Evolutionary conservation across 1,284 basidiomycete species (phyloP).

Genomic region (Irpex rosettiformis): DNA sequence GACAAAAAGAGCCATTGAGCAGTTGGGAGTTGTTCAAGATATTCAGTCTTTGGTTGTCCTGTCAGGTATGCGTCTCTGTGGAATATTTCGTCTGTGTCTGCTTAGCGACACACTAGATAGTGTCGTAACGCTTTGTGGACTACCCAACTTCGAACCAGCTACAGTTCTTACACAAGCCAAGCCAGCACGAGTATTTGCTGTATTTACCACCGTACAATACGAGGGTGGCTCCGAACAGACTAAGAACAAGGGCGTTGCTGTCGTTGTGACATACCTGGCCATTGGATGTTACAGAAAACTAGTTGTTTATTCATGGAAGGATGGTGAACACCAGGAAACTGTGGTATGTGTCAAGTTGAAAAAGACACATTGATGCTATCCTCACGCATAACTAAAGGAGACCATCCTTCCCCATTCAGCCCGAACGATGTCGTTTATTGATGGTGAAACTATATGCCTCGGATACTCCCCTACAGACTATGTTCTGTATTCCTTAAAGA

Average conservation of each 20-base stretch:
- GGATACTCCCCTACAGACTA: conserved; percentile 77
- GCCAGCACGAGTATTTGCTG: conserved; percentile 77
- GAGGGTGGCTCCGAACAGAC: conserved; percentile 20
- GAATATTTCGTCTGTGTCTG: background rate
- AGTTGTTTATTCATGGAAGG: conserved; percentile 84
- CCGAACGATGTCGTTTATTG: conserved; percentile 67
- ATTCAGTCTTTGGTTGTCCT: conserved; percentile 80
- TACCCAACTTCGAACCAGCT: conserved; percentile 64
- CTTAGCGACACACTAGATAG: conserved; percentile 43
- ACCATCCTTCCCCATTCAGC: conserved; percentile 82
- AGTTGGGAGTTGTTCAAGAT: conserved; percentile 81
- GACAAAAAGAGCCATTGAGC: conserved; percentile 72
- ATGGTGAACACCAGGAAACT: conserved; percentile 75
- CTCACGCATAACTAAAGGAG: conserved; percentile 50
- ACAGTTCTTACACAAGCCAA: conserved; percentile 72
- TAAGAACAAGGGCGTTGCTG: conserved; percentile 47
- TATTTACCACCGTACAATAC: conserved; percentile 61
- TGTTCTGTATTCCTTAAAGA: conserved; percentile 68
- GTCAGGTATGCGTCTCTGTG: conserved; percentile 55
- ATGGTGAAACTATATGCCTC: conserved; percentile 63
- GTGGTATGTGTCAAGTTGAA: conserved; percentile 45
- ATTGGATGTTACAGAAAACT: conserved; percentile 86
- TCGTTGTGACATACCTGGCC: conserved; percentile 72
- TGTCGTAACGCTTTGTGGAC: conserved; percentile 59
- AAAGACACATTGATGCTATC: background rate